phyloP scores from a whole-genome alignment of 1,284 basidiomycete species.

The Pseudozyma sp. region DNA sequence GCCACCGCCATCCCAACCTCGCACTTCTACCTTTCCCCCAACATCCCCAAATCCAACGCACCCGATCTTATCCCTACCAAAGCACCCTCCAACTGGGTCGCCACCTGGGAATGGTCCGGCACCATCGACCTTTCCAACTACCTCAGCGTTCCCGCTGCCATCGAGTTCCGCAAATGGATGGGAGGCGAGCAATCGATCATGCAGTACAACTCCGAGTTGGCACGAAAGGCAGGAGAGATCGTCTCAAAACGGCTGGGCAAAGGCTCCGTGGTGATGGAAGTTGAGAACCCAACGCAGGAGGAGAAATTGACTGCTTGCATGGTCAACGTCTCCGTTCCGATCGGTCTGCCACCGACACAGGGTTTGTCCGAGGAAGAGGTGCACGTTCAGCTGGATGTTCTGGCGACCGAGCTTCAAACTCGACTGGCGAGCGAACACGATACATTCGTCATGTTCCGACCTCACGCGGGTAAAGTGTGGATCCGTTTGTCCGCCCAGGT shows the following conservation, averaged over 20 bases:
- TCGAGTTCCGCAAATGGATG: slow-evolving; percentile 82
- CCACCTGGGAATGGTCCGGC: slow-evolving; percentile 50
- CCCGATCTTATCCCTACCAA: slow-evolving; percentile 19
- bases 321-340: slow-evolving; percentile 46
- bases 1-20: slow-evolving; percentile 80
- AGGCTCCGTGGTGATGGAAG: slow-evolving; percentile 24
- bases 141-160: slow-evolving; percentile 71
- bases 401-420: slow-evolving; percentile 21
- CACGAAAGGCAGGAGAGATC: slow-evolving; percentile 76
- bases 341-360: slow-evolving; percentile 1
- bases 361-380: neutral
- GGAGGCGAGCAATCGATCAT: slow-evolving; percentile 86
- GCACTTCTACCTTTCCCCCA: slow-evolving; percentile 31
- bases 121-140: slow-evolving; percentile 48
- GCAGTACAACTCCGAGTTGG: slow-evolving; percentile 80
- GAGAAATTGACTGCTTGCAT: slow-evolving; percentile 41
- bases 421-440: slow-evolving; percentile 23
- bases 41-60: slow-evolving; percentile 11
- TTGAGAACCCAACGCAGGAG: slow-evolving; percentile 1
- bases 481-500: slow-evolving; percentile 52
- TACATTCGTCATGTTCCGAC: slow-evolving; percentile 38
- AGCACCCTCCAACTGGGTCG: slow-evolving; percentile 26
- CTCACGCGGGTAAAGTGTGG: slow-evolving; percentile 52
- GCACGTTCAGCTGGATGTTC: slow-evolving; percentile 6
- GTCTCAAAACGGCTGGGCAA: slow-evolving; percentile 73